Evolutionary conservation across 768 basidiomycete genomes (phyloP).

Genomic region (Serendipita indica): DNA sequence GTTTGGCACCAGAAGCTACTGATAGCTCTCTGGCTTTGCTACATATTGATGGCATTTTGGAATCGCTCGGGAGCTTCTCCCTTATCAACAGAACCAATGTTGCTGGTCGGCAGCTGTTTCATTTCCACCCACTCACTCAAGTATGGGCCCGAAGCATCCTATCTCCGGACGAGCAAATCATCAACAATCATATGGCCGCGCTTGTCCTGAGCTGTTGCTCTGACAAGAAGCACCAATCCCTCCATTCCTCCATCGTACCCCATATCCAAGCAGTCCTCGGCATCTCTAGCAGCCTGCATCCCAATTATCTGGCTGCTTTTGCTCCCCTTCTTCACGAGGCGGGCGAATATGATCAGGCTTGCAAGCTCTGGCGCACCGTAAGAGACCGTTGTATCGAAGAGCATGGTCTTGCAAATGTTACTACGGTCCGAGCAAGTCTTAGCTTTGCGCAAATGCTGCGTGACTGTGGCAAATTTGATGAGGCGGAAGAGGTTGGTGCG

Average conservation of each 20-base stretch:
- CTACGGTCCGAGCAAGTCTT: too few relatives aligned
- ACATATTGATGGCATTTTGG: neutral
- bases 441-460: neutral
- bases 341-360: too few relatives aligned
- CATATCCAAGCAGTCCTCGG: neutral
- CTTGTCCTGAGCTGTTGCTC: neutral
- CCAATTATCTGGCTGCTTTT: neutral
- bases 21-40: too few relatives aligned
- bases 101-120: neutral
- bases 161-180: neutral
- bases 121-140: neutral
- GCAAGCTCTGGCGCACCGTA: too few relatives aligned
- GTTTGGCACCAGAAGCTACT: neutral
- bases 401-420: too few relatives aligned
- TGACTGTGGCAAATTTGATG: neutral
- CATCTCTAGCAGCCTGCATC: neutral
- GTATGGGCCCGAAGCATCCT: neutral
- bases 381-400: too few relatives aligned
- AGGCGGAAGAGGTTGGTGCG: neutral
- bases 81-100: neutral
- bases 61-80: neutral
- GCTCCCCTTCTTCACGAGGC: too few relatives aligned
- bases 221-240: neutral
- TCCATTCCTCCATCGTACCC: neutral
- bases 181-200: neutral